Conservation (phyloP, 176 grass and related monocot genomes). For the Rhipidocladum racemiflorum region DNA sequence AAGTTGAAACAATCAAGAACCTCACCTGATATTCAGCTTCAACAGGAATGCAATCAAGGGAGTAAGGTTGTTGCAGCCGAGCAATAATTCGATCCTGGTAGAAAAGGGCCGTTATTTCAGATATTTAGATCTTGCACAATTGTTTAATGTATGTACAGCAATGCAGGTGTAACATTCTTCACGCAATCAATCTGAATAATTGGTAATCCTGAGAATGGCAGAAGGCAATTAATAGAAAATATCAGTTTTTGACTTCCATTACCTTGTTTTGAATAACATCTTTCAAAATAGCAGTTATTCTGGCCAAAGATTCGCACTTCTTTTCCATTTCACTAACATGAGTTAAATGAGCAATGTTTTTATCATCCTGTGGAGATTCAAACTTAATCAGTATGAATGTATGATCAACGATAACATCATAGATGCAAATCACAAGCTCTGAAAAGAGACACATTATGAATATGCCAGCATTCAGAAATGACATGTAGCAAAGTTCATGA, state of each 20-base stretch:
- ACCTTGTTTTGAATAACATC: slow-evolving; percentile 99
- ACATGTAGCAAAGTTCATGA: background rate
- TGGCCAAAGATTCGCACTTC: slow-evolving; percentile 90
- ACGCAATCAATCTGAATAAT: background rate
- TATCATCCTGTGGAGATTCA: slow-evolving; percentile 74
- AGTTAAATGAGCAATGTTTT: slow-evolving; percentile 92
- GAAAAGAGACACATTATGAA: background rate
- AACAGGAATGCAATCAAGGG: slow-evolving; percentile 97
- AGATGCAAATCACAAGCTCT: background rate
- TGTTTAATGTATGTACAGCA: background rate
- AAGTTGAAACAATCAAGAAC: background rate
- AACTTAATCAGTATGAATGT: slow-evolving; percentile 23
- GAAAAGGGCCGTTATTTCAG: slow-evolving; percentile 27
- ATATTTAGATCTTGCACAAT: background rate
- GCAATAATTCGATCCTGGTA: slow-evolving; percentile 97
- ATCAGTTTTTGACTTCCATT: slow-evolving; percentile 14
- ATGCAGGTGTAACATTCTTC: background rate
- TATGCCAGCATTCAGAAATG: slow-evolving; percentile 12
- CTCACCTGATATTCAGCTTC: slow-evolving; percentile 98
- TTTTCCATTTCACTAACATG: slow-evolving; percentile 99
- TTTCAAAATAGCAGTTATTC: slow-evolving; percentile 97
- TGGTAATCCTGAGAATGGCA: background rate
- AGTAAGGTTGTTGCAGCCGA: slow-evolving; percentile 94
- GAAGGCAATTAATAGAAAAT: background rate
- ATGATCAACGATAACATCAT: background rate